A percentile compares a stretch with the other conserved stretches of the same genome.
These are phyloP conservation scores for Tulasnella sp. DNA, from an alignment of 768 basidiomycete genomes.

Conservation along the genomic window DNA sequence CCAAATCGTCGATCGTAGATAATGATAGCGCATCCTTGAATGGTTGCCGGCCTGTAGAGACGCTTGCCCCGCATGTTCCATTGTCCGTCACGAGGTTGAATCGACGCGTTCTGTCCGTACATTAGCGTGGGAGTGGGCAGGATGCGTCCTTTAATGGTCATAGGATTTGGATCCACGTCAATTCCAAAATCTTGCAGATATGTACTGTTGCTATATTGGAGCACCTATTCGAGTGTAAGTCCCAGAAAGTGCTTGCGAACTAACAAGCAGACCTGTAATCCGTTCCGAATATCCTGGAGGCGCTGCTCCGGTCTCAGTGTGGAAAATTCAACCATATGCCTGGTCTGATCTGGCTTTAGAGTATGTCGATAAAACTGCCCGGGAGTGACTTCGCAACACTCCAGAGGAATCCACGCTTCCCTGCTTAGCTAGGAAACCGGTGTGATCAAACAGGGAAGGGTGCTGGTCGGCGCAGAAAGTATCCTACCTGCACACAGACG, in stretches of 20 bases:
- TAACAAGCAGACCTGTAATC: slow-evolving; percentile 43
- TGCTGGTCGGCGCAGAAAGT: too few relatives aligned
- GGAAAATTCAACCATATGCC: slow-evolving; percentile 55
- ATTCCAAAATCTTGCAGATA: slow-evolving; percentile 70
- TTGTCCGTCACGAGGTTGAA: slow-evolving; percentile 54
- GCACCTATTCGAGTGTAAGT: slow-evolving; percentile 18
- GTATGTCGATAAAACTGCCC: slow-evolving; percentile 70
- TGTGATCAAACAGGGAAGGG: too few relatives aligned
- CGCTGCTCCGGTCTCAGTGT: slow-evolving; percentile 55
- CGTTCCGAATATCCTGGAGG: slow-evolving; percentile 46
- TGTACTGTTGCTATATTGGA: slow-evolving; percentile 61
- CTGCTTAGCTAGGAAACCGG: neutral
- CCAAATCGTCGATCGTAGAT: slow-evolving; percentile 60
- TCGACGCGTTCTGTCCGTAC: slow-evolving; percentile 46
- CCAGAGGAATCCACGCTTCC: slow-evolving; percentile 54
- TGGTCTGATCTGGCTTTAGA: slow-evolving; percentile 38
- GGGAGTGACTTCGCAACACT: slow-evolving; percentile 50
- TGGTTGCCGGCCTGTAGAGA: slow-evolving; percentile 49
- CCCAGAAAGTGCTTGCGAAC: slow-evolving; percentile 28
- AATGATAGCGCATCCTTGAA: slow-evolving; percentile 55
- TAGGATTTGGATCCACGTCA: slow-evolving; percentile 48
- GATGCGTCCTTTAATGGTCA: slow-evolving; percentile 54
- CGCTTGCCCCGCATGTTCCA: slow-evolving; percentile 64
- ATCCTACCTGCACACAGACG: slow-evolving; percentile 57
- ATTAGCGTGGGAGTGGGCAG: slow-evolving; percentile 55